Evolutionary conservation across 1,139 yeast genomes (phyloP).

Genomic region (Suhomyces chickasaworum): DNA sequence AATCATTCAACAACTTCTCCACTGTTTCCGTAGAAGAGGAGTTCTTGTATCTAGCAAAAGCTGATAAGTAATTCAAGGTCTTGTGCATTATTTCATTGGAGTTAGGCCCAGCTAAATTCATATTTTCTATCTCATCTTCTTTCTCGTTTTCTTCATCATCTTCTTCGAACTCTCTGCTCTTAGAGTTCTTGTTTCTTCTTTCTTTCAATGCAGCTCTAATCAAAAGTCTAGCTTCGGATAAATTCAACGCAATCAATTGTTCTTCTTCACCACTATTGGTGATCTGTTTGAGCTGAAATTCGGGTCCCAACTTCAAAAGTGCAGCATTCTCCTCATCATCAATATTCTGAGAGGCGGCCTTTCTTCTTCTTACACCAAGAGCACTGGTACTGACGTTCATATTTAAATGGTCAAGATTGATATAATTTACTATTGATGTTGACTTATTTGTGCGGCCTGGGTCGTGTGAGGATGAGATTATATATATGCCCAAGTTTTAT

Average conservation of each 20-base stretch:
- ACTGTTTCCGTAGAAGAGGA: slow-evolving; percentile 93
- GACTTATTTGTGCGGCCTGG: slow-evolving; percentile 1
- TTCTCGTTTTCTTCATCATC: slow-evolving; percentile 47
- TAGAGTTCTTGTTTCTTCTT: slow-evolving; percentile 55
- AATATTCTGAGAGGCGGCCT: slow-evolving; percentile 58
- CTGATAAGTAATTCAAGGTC: slow-evolving; percentile 83
- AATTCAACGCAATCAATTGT: slow-evolving; percentile 78
- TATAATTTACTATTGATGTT: slow-evolving; percentile 1
- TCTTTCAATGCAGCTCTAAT: slow-evolving; percentile 89
- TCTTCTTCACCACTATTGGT: slow-evolving; percentile 79
- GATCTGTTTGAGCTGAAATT: slow-evolving; percentile 78
- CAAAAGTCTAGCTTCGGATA: slow-evolving; percentile 85
- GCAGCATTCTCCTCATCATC: slow-evolving; percentile 92
- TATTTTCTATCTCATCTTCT: slow-evolving; percentile 65
- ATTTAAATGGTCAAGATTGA: slow-evolving; percentile 1
- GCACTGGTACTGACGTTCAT: slow-evolving; percentile 94
- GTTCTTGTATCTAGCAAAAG: slow-evolving; percentile 87
- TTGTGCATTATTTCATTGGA: slow-evolving; percentile 78
- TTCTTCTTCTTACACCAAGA: slow-evolving; percentile 75
- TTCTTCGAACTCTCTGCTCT: slow-evolving; percentile 31
- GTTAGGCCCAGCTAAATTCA: slow-evolving; percentile 68
- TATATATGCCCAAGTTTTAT: no score
- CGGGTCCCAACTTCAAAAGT: slow-evolving; percentile 83
- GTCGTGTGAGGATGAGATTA: no score
- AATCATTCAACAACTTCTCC: slow-evolving; percentile 74